Conservation (phyloP, 192 early-diverging fungal species). For the Backusella circina region DNA sequence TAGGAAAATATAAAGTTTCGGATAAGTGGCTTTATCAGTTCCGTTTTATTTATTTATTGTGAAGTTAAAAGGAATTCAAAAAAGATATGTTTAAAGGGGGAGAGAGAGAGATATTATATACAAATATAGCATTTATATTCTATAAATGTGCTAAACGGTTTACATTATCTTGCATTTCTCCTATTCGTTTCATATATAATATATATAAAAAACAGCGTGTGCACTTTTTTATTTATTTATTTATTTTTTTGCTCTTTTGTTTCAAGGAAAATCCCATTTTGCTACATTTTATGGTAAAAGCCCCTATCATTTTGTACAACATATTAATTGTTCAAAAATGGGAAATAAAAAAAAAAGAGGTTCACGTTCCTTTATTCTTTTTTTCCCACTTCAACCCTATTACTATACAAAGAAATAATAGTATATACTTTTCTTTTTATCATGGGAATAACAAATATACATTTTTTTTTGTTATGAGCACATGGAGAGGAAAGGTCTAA, state of each 20-base stretch:
- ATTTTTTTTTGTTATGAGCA: not conserved
- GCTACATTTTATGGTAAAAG: not conserved
- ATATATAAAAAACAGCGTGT: not conserved
- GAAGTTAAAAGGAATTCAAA: not conserved
- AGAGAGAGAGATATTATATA: not conserved
- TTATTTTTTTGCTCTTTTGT: not conserved
- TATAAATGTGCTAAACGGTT: not conserved
- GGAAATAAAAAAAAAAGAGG: not conserved
- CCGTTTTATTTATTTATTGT: not conserved
- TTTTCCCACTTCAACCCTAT: not conserved
- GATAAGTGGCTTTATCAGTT: not conserved
- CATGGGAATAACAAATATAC: not conserved
- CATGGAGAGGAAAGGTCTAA: not conserved
- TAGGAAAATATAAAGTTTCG: not conserved
- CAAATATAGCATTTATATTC: constrained; percentile 5
- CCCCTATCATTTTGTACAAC: not conserved
- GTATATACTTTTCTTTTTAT: not conserved
- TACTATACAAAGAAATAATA: not conserved
- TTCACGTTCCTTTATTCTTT: not conserved
- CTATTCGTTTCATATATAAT: not conserved
- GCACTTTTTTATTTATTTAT: not conserved
- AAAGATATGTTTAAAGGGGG: not conserved
- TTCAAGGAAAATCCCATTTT: not conserved
- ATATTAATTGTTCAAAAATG: not conserved
- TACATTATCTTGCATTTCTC: constrained; percentile 1